Evolutionary conservation across 208 protist genomes (phyloP).

Genomic region (Sergeia podlipaevii): DNA sequence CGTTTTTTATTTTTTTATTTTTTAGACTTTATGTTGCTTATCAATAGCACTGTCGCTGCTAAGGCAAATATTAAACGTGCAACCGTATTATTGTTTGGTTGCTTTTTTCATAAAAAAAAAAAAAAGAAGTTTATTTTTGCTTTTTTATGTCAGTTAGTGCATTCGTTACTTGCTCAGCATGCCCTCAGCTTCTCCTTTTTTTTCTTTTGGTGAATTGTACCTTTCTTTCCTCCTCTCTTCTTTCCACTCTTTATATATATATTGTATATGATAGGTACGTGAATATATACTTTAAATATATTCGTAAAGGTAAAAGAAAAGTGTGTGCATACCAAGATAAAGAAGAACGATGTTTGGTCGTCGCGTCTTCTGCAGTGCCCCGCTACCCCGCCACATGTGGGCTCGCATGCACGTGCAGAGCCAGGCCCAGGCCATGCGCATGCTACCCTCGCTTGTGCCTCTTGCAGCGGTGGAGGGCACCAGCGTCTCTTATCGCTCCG

Average conservation of each 20-base stretch:
- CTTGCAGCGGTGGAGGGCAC: slow-evolving; percentile 12
- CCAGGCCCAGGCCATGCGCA: slow-evolving; percentile 24
- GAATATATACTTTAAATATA: background rate
- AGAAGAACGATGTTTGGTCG: slow-evolving; percentile 67
- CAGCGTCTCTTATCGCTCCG: slow-evolving; percentile 17
- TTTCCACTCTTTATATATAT: slow-evolving; percentile 2
- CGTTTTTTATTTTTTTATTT: too few relatives aligned
- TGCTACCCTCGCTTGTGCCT: slow-evolving; percentile 34
- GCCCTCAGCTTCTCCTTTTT: slow-evolving; percentile 63
- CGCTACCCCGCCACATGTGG: slow-evolving; percentile 50
- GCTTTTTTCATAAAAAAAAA: slow-evolving; percentile 48
- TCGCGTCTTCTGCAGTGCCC: slow-evolving; percentile 73
- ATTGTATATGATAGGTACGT: slow-evolving; percentile 2
- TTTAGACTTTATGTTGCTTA: too few relatives aligned
- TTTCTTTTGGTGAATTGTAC: slow-evolving; percentile 28
- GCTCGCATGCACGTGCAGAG: slow-evolving; percentile 57
- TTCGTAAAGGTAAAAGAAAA: background rate
- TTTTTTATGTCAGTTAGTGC: too few relatives aligned
- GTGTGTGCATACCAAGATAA: background rate
- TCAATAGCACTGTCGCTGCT: background rate
- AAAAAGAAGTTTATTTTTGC: too few relatives aligned
- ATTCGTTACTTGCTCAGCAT: too few relatives aligned
- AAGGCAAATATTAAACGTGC: background rate
- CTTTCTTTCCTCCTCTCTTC: background rate
- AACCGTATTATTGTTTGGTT: slow-evolving; percentile 3